Evolutionary conservation across 768 basidiomycete species (phyloP).

Genomic region (Russula lepida): DNA sequence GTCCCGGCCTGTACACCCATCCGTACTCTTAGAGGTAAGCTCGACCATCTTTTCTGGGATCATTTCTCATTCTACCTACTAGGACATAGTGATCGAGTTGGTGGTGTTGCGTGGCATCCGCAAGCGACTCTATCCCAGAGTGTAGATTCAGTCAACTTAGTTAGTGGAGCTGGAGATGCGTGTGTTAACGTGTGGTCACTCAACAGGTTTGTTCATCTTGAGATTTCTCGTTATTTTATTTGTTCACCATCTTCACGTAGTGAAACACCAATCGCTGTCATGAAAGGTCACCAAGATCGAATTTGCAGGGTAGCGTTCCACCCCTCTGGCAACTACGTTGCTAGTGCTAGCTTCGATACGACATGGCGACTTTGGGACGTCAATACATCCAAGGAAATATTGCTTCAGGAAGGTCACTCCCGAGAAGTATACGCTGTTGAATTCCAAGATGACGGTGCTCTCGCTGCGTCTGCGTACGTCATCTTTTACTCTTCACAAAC

Average conservation of each 20-base stretch:
- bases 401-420: slow-evolving; percentile 94
- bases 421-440: slow-evolving; percentile 95
- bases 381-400: slow-evolving; percentile 64
- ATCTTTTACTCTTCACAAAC: neutral
- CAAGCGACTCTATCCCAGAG: slow-evolving; percentile 70
- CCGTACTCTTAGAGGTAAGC: slow-evolving; percentile 61
- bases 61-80: slow-evolving; percentile 13
- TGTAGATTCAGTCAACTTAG: slow-evolving; percentile 67
- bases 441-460: slow-evolving; percentile 90
- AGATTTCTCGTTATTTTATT: neutral
- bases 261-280: slow-evolving; percentile 74
- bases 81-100: slow-evolving; percentile 88
- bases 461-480: slow-evolving; percentile 85
- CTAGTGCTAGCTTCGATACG: slow-evolving; percentile 93
- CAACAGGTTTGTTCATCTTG: slow-evolving; percentile 45
- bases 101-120: slow-evolving; percentile 98
- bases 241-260: slow-evolving; percentile 32
- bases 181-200: slow-evolving; percentile 86
- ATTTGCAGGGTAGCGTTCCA: slow-evolving; percentile 95
- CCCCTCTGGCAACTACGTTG: slow-evolving; percentile 89
- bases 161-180: slow-evolving; percentile 84
- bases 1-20: slow-evolving; percentile 83
- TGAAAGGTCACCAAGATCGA: slow-evolving; percentile 85
- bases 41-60: slow-evolving; percentile 12
- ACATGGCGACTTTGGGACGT: slow-evolving; percentile 98